phyloP scores from a whole-genome alignment of 148 eudicot species.

The Heliosperma pusillum region DNA sequence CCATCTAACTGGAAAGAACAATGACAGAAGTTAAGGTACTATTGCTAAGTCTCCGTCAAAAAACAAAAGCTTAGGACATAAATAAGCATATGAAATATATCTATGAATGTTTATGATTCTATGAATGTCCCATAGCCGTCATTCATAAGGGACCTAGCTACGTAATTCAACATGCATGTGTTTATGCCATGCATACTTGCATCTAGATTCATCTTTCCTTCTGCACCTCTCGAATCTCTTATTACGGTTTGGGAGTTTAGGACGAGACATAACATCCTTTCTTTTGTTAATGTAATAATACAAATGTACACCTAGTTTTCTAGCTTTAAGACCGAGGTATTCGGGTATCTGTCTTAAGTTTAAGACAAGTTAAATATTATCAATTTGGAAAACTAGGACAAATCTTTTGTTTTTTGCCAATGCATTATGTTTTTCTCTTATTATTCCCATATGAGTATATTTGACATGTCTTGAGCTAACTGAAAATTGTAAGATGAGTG shows the following conservation, averaged over 20 bases:
- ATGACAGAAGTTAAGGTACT: conserved; percentile 18
- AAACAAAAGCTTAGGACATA: not conserved
- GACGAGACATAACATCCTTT: not conserved
- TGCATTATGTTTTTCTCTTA: too few relatives aligned
- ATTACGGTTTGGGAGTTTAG: not conserved
- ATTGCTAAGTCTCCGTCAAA: conserved; percentile 18
- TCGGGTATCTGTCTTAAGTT: too few relatives aligned
- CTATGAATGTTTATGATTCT: conserved; percentile 11
- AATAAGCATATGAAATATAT: conserved; percentile 10
- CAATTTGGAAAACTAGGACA: too few relatives aligned
- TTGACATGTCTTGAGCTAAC: too few relatives aligned
- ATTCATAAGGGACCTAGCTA: conserved; percentile 16
- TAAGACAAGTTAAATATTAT: too few relatives aligned
- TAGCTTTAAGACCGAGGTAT: too few relatives aligned
- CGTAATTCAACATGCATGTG: conserved; percentile 9
- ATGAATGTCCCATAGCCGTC: conserved; percentile 18
- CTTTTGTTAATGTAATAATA: too few relatives aligned
- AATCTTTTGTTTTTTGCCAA: too few relatives aligned
- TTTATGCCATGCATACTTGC: not conserved
- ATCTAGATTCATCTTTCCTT: not conserved
- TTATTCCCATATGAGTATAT: too few relatives aligned
- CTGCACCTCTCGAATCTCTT: not conserved
- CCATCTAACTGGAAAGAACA: conserved; percentile 12
- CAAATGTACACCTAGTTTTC: too few relatives aligned
- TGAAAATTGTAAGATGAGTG: too few relatives aligned